Evolutionary conservation across 306 rosid genomes (phyloP).

Genomic region (Acacia melanoxylon): DNA sequence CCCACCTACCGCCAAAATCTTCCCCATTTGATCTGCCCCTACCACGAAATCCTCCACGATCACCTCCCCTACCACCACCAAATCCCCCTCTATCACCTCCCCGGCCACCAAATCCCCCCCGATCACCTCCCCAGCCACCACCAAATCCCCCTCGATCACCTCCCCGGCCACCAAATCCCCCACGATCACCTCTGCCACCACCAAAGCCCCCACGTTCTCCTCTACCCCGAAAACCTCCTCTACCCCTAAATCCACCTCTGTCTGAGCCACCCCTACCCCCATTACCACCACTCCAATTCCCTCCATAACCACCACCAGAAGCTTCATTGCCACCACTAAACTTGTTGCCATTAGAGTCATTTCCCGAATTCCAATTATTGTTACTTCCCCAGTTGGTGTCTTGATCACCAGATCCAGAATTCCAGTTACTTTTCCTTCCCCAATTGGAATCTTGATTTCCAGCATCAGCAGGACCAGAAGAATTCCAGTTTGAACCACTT

Average conservation of each 20-base stretch:
- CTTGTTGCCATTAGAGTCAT: slow-evolving; percentile 34
- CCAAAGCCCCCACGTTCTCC: slow-evolving; percentile 58
- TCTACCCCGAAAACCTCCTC: slow-evolving; percentile 47
- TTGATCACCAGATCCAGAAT: slow-evolving; percentile 32
- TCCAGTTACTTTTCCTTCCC: slow-evolving; percentile 39
- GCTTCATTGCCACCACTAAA: slow-evolving; percentile 43
- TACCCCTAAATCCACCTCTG: slow-evolving; percentile 58
- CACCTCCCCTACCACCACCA: slow-evolving; percentile 45
- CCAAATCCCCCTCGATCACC: slow-evolving; percentile 29
- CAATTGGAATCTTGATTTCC: slow-evolving; percentile 32
- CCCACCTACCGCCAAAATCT: slow-evolving; percentile 49
- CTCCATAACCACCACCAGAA: slow-evolving; percentile 43
- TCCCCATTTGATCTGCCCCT: slow-evolving; percentile 56
- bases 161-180: slow-evolving; percentile 34
- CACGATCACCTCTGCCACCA: slow-evolving; percentile 28
- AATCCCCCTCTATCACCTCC: slow-evolving; percentile 40
- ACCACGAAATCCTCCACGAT: slow-evolving; percentile 49
- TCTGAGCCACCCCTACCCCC: slow-evolving; percentile 53
- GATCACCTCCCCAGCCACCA: slow-evolving; percentile 35
- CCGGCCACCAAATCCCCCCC: slow-evolving; percentile 32
- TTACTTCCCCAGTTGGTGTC: slow-evolving; percentile 27
- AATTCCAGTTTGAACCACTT: slow-evolving; percentile 17
- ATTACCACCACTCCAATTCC: slow-evolving; percentile 64
- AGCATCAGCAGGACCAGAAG: slow-evolving; percentile 18
- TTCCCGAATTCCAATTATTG: slow-evolving; percentile 27